Conservation (phyloP, 2,329 filamentous ascomycete genomes). For the Nigrograna mackinnonii region DNA sequence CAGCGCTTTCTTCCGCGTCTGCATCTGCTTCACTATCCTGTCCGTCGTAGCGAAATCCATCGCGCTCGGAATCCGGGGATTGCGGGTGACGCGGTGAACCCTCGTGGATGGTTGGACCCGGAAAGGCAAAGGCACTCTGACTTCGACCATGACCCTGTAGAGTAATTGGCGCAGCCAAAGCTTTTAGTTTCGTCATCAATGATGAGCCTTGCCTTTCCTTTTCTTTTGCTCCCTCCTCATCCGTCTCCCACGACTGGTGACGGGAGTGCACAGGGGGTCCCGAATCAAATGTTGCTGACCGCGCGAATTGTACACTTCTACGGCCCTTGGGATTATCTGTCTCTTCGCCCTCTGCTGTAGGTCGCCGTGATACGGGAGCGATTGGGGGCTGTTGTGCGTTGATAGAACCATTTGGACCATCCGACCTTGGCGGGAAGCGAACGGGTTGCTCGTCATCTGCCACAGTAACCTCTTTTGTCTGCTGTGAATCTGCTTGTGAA, state of each 20-base stretch:
- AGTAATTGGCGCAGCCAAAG: constrained; percentile 63
- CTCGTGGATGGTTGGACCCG: constrained; percentile 42
- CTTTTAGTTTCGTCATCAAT: constrained; percentile 78
- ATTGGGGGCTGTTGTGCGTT: constrained; percentile 29
- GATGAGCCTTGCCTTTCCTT: constrained; percentile 60
- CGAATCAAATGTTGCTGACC: constrained; percentile 44
- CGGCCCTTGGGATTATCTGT: constrained; percentile 47
- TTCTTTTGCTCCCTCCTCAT: constrained; percentile 63
- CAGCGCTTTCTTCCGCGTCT: constrained; percentile 84
- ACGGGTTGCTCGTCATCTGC: constrained; percentile 14
- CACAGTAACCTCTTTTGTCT: neutral
- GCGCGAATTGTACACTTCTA: constrained; percentile 77
- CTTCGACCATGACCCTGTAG: constrained; percentile 55
- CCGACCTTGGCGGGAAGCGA: constrained; percentile 20
- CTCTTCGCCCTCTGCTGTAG: constrained; percentile 32
- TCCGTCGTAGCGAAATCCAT: constrained; percentile 55
- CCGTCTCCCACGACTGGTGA: constrained; percentile 65
- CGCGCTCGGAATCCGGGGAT: constrained; percentile 54
- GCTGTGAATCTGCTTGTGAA: neutral
- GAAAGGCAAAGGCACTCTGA: constrained; percentile 50
- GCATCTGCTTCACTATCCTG: constrained; percentile 72
- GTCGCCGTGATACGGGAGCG: constrained; percentile 33
- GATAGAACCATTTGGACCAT: constrained; percentile 25
- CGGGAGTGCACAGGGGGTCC: constrained; percentile 58
- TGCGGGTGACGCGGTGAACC: constrained; percentile 42